Base-by-base conservation (phyloP, 2,329 filamentous ascomycete species). In the Colletotrichum orbiculare region DNA sequence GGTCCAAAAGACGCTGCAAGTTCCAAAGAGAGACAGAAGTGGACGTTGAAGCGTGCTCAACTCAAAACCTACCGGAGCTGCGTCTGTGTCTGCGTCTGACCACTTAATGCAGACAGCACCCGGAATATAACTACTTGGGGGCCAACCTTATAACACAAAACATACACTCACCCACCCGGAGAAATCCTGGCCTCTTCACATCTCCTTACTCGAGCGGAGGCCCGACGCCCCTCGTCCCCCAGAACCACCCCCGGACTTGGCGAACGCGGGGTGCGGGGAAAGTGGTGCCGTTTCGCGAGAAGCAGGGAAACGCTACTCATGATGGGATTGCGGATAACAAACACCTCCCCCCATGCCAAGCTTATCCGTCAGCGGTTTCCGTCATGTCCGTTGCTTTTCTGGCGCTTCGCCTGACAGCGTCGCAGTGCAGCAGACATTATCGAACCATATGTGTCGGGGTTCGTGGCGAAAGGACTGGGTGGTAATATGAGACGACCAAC, bases 181-280 rank as follows among this genome's bases (percentile, higher is more conserved):
- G 35, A 39, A 35, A 25, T 12, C 12, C 13, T 13, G 57, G 49
- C 7, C 17, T 10, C 6, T 8, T 25, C 25, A 25, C 25, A 25
- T 25, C 25, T 25, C 25, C 25, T 25, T 25, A 25, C 25, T 25
- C 25, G 37, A 6, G 6, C 6, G 11, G 41, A n/a, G 2, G 12
- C 33, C 9, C 17, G 13, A 12, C 1, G 25, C 25, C 25, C 8
- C 17, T 33, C 33, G 9, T 25, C 34, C 46, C 46, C 46, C 46
- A 48, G 46, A 48, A 12, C 25, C 25, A 49, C 46, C 57, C 48
- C 49, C 57, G 34, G 49, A 41, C 55, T 60, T 35, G 17, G 34
- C 34, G 43, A 15, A 6, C 49, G 35, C 42, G 49, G 17, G 35
- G 57, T 60, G 57, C 57, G 57, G 57, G 57, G 57, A 13, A 60